Conservation (phyloP, 108 stramenopile genomes). For the Skeletonema menzelii region DNA sequence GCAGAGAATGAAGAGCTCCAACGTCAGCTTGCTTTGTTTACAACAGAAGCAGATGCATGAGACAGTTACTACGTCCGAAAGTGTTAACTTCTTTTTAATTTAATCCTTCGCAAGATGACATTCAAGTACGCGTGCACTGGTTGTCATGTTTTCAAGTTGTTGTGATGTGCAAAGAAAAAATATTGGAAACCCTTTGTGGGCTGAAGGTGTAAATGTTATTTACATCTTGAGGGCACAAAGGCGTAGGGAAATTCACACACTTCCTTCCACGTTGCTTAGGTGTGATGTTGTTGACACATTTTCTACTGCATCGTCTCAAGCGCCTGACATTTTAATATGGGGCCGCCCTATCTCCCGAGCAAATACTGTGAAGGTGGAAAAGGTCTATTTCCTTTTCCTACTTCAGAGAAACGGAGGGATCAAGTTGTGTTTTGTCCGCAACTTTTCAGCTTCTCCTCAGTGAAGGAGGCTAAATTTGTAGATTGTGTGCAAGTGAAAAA, state of each 20-base stretch:
- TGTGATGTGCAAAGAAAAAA: background rate
- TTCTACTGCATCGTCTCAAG: background rate
- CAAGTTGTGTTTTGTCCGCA: background rate
- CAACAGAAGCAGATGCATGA: background rate
- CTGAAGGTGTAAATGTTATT: background rate
- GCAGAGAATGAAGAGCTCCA: slow-evolving; percentile 48
- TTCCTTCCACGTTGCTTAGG: background rate
- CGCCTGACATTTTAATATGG: background rate
- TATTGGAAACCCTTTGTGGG: background rate
- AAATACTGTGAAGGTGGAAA: background rate
- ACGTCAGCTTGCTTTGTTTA: slow-evolving; percentile 1
- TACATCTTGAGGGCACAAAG: slow-evolving; percentile 2
- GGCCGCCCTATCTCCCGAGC: background rate
- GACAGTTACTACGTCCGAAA: background rate
- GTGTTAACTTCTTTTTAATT: background rate
- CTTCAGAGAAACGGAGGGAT: background rate
- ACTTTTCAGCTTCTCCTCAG: background rate
- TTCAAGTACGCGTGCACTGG: background rate
- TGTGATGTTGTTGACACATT: background rate
- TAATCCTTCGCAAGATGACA: background rate
- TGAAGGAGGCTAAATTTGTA: background rate
- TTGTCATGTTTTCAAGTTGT: background rate
- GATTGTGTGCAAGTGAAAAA: slow-evolving; percentile 5
- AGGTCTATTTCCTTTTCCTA: background rate
- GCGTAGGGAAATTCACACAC: background rate